Conservation (phyloP, 2,329 filamentous ascomycete species). For the Hypocrella siamensis region DNA sequence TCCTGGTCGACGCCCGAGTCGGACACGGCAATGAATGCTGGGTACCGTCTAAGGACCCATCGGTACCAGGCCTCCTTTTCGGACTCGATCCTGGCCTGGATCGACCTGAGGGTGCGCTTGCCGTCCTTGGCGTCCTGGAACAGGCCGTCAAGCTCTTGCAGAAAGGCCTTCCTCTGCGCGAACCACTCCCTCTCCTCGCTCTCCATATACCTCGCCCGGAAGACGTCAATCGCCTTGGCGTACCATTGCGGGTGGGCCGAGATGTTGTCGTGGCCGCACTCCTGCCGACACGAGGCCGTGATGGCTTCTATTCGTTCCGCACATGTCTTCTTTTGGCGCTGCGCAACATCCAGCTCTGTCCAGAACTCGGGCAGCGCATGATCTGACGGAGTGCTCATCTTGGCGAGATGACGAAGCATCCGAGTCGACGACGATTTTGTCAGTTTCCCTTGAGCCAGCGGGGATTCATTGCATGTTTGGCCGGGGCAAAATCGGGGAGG, state of each 20-base stretch:
- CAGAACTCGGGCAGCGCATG: constrained; percentile 21
- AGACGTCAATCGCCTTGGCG: constrained; percentile 26
- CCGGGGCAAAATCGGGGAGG: too few relatives aligned
- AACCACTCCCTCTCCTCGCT: constrained; percentile 33
- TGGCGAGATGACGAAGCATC: too few relatives aligned
- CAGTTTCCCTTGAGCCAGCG: too few relatives aligned
- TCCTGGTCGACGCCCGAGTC: constrained; percentile 13
- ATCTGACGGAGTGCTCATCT: constrained; percentile 11
- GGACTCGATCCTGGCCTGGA: constrained; percentile 33
- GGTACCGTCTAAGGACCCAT: constrained; percentile 23
- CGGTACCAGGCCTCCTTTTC: constrained; percentile 40
- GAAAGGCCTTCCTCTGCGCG: constrained; percentile 28
- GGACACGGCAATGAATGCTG: constrained; percentile 20
- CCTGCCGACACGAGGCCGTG: constrained; percentile 23
- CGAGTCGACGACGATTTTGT: too few relatives aligned
- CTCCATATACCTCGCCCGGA: constrained; percentile 22
- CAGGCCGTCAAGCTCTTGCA: constrained; percentile 31
- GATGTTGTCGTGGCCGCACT: constrained; percentile 26
- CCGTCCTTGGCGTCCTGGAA: constrained; percentile 30
- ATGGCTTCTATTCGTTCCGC: constrained; percentile 25
- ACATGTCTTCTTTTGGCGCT: constrained; percentile 18
- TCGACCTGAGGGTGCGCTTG: constrained; percentile 24
- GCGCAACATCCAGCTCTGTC: constrained; percentile 19
- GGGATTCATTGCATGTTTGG: too few relatives aligned
- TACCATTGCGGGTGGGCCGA: constrained; percentile 33